Evolutionary conservation across 2,329 filamentous ascomycete species (phyloP).

Genomic region (Acrodontium crateriforme): DNA sequence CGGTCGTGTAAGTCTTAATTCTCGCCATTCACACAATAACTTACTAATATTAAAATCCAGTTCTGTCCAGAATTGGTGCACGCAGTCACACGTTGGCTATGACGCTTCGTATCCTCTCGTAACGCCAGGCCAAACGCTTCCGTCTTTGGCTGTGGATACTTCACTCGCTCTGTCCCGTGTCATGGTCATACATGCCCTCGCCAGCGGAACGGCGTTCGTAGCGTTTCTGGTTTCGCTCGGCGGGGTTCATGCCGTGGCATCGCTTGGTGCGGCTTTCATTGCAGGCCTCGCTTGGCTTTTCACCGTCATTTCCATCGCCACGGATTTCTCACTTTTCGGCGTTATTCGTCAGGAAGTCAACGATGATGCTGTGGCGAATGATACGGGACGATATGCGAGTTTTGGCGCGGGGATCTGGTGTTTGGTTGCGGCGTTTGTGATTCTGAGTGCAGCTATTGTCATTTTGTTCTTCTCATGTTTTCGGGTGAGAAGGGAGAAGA

Average conservation of each 20-base stretch:
- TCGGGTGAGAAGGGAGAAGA: slow-evolving; percentile 12
- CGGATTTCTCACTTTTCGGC: slow-evolving; percentile 45
- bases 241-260: slow-evolving; percentile 38
- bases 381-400: slow-evolving; percentile 28
- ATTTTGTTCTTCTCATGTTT: slow-evolving; percentile 42
- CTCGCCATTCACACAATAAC: no score
- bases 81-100: slow-evolving; percentile 40
- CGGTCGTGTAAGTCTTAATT: slow-evolving; percentile 11
- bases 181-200: slow-evolving; percentile 50
- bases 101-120: no score
- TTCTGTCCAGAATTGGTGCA: slow-evolving; percentile 31
- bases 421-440: slow-evolving; percentile 41
- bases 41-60: neutral
- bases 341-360: slow-evolving; percentile 42
- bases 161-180: slow-evolving; percentile 40
- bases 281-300: slow-evolving; percentile 37
- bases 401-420: slow-evolving; percentile 48
- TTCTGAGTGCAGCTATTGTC: slow-evolving; percentile 40
- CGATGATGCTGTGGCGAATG: slow-evolving; percentile 24
- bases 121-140: no score
- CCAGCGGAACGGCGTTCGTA: slow-evolving; percentile 43
- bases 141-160: no score
- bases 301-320: slow-evolving; percentile 35
- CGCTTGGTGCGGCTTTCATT: slow-evolving; percentile 37
- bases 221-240: slow-evolving; percentile 43